A percentile compares a stretch with the other conserved stretches of the same genome.
Evolutionary conservation across 768 basidiomycete species (phyloP).

Genomic region (Cubamyces sp.): DNA sequence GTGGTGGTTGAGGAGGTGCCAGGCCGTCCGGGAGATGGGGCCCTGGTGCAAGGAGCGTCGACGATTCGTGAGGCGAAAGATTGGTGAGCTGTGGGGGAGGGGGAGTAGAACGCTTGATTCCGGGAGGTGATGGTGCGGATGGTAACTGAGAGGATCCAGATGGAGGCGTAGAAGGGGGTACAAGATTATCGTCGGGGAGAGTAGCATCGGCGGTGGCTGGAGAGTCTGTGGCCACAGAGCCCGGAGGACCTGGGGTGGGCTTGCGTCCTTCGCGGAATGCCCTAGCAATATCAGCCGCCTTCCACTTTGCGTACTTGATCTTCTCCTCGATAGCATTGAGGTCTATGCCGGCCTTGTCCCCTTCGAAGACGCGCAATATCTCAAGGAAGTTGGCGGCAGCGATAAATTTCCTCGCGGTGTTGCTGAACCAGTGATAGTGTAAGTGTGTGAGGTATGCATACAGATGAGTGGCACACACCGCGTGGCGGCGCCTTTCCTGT

Average conservation of each 20-base stretch:
- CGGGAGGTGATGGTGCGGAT: conserved; percentile 10
- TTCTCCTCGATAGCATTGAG: conserved; percentile 71
- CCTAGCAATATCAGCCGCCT: conserved; percentile 93
- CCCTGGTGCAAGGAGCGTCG: conserved; percentile 21
- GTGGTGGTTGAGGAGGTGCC: conserved; percentile 29
- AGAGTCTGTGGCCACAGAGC: conserved; percentile 54
- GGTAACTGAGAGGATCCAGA: conserved; percentile 30
- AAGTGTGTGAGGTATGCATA: not conserved
- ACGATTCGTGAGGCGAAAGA: conserved; percentile 15
- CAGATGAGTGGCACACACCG: conserved; percentile 50
- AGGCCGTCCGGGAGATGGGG: conserved; percentile 31
- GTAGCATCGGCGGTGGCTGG: conserved; percentile 30
- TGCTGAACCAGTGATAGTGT: conserved; percentile 45
- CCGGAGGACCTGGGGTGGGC: conserved; percentile 80
- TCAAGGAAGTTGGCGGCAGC: conserved; percentile 96
- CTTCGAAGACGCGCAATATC: conserved; percentile 71
- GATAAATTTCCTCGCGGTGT: conserved; percentile 92
- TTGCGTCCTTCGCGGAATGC: conserved; percentile 92
- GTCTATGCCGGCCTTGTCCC: conserved; percentile 44
- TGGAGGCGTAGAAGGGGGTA: conserved; percentile 29
- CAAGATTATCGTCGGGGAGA: conserved; percentile 18
- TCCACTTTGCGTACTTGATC: conserved; percentile 95
- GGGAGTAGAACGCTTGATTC: conserved; percentile 18
- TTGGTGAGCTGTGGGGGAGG: conserved; percentile 21
- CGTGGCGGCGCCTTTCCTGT: conserved; percentile 74